Base-by-base conservation (phyloP, 2,329 filamentous ascomycete species). In the Dothideomycetes sp. region DNA sequence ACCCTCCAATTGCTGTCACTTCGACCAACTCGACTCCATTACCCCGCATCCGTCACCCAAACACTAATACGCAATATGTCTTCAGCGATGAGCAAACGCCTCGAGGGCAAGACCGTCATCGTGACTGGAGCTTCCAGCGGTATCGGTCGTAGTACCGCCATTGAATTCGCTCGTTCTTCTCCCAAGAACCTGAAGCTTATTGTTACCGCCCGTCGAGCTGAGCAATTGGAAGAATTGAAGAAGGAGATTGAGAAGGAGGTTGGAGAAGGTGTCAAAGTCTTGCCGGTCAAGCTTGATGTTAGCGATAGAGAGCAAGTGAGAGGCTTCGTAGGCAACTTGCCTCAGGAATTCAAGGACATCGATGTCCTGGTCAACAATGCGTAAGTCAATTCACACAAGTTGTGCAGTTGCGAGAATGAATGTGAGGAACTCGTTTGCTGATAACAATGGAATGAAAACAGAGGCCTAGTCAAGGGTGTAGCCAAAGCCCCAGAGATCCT, bases 331-430 rank as follows among this genome's bases (percentile, higher is more conserved):
- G 65, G 64, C 1, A 73, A 69, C 28, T 64, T 96, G 53, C 88
- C 89, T 0, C 76, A 78, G 46, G 88, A 87, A 57, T 96, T 85
- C 67, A 78, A 74, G 60, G 78, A 86, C 18, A 82, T 96, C 49
- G 77, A 96, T 60, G 74, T 96, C 3, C 66, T 98, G 45, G 85
- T 98, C 18, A 98, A 98, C 67, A 96, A 96, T 70, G 89, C 89
- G 85, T 93, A 63, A 60, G 82, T 70, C 24, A 8, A 13, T 8
- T 19, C 7, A 12, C 9, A 12, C 16, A 24, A 12, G 17, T 2
- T 35, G 7, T 39, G 12, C 37, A 44, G 25, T 33, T 23, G 18
- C 8, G 18, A n/a, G n/a, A n/a, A n/a, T n/a, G n/a, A n/a, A n/a
- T n/a, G n/a, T n/a, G n/a, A n/a, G n/a, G n/a, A n/a, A n/a, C n/a